These are phyloP conservation scores for Boletus patriciae DNA, from an alignment of 768 basidiomycete species.

Conservation along the genomic window DNA sequence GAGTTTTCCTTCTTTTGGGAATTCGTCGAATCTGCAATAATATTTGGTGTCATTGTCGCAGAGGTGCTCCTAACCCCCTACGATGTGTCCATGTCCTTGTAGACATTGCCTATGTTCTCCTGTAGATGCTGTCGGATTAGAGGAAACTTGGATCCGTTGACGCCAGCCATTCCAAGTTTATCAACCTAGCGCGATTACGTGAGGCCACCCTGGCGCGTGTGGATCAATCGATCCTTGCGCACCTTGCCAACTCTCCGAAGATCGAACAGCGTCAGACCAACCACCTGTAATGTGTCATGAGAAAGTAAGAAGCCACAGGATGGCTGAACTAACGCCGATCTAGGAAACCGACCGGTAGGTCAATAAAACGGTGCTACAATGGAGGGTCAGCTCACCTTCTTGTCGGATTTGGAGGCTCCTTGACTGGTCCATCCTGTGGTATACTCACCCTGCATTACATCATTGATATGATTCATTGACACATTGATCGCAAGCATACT, in stretches of 20 bases:
- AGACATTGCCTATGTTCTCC: slow-evolving; percentile 78
- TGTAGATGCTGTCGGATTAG: slow-evolving; percentile 78
- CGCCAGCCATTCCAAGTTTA: slow-evolving; percentile 83
- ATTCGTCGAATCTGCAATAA: slow-evolving; percentile 66
- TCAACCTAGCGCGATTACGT: slow-evolving; percentile 48
- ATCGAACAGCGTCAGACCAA: slow-evolving; percentile 88
- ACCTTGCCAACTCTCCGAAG: slow-evolving; percentile 81
- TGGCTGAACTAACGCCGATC: slow-evolving; percentile 60
- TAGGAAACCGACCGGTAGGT: slow-evolving; percentile 25
- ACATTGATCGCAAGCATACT: not conserved
- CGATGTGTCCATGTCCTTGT: slow-evolving; percentile 86
- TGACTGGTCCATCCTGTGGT: slow-evolving; percentile 93
- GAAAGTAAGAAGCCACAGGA: slow-evolving; percentile 1
- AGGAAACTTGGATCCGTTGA: slow-evolving; percentile 86
- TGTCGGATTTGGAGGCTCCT: slow-evolving; percentile 93
- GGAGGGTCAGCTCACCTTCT: slow-evolving; percentile 59
- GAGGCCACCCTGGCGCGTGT: slow-evolving; percentile 5
- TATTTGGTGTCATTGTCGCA: not conserved
- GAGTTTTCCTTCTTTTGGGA: slow-evolving; percentile 65
- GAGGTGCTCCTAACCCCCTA: slow-evolving; percentile 38
- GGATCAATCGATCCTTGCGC: slow-evolving; percentile 19
- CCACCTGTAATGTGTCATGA: slow-evolving; percentile 54
- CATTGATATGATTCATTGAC: not conserved
- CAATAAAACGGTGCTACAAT: not conserved
- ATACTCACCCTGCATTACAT: slow-evolving; percentile 66